Evolutionary conservation across 139 green algal species (phyloP).

Genomic region (Auxenochlorella pyrenoidosa): DNA sequence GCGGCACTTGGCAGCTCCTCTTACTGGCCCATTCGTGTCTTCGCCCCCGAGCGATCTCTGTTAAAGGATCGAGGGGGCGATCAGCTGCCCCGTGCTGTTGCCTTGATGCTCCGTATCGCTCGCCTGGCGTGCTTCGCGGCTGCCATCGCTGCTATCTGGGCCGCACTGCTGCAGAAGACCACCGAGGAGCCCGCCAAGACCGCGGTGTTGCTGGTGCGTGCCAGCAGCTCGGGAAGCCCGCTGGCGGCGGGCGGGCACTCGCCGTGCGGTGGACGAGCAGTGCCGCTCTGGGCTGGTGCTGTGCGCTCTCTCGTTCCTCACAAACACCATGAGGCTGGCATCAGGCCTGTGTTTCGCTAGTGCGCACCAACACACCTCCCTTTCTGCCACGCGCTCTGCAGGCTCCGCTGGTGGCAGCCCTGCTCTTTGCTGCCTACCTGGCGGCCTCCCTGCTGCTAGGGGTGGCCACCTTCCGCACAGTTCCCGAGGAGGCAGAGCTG

Average conservation of each 20-base stretch:
- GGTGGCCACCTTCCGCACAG: slow-evolving; percentile 60
- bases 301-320: too few species aligned
- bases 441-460: slow-evolving; percentile 51
- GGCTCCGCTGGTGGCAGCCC: slow-evolving; percentile 42
- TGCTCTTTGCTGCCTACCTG: slow-evolving; percentile 47
- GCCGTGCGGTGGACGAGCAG: too few species aligned
- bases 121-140: background rate
- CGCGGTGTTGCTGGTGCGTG: slow-evolving; percentile 24
- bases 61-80: background rate
- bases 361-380: background rate
- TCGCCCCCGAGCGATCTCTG: too few species aligned
- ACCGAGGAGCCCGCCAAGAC: background rate
- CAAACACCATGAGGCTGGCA: too few species aligned
- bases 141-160: slow-evolving; percentile 7
- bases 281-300: too few species aligned
- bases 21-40: too few species aligned
- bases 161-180: background rate
- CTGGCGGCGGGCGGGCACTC: background rate
- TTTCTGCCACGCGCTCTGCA: slow-evolving; percentile 8
- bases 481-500: slow-evolving; percentile 50
- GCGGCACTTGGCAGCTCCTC: too few species aligned
- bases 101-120: slow-evolving; percentile 21
- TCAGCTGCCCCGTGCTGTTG: background rate
- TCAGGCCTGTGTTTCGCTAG: too few species aligned
- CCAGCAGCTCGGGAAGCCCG: too few species aligned